These are phyloP conservation scores for Trichoderma semiorbis DNA, from an alignment of 2,329 filamentous ascomycete genomes.

Conservation along the genomic window DNA sequence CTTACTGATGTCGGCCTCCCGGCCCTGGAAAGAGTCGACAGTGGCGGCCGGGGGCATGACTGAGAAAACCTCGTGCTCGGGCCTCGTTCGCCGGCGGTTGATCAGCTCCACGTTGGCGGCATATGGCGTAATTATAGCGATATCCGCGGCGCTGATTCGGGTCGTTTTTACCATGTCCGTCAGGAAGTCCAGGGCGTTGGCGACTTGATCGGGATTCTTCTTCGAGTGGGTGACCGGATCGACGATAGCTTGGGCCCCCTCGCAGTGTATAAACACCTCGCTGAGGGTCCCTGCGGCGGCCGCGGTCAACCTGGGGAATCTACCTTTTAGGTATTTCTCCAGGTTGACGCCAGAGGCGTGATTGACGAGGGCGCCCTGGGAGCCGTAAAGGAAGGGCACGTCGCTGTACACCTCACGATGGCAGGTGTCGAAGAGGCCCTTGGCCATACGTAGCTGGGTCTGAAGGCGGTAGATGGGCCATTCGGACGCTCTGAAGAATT, in stretches of 20 bases:
- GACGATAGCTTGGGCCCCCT: too few relatives aligned
- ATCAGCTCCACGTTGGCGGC: background rate
- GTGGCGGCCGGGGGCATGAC: background rate
- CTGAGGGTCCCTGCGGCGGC: background rate
- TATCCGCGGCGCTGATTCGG: accelerated
- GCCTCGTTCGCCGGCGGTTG: background rate
- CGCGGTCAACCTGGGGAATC: background rate
- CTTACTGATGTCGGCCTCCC: background rate
- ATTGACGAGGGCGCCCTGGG: background rate
- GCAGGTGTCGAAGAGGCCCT: constrained; percentile 20
- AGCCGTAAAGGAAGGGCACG: constrained; percentile 17
- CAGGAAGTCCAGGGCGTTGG: background rate
- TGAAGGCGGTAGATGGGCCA: background rate
- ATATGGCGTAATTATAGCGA: background rate
- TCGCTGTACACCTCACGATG: constrained; percentile 19
- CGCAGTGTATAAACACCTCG: constrained; percentile 24
- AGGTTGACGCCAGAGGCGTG: background rate
- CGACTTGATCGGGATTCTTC: background rate
- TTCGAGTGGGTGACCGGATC: constrained; percentile 17
- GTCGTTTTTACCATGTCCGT: background rate
- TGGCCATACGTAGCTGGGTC: background rate
- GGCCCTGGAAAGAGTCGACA: background rate
- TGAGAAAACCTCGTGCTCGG: background rate
- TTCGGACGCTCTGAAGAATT: background rate
- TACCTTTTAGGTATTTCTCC: background rate